Percentiles rank a stretch among this genome's conserved stretches.
Conservation (phyloP, 805 yeast genomes). For the Lipomyces sp. region DNA sequence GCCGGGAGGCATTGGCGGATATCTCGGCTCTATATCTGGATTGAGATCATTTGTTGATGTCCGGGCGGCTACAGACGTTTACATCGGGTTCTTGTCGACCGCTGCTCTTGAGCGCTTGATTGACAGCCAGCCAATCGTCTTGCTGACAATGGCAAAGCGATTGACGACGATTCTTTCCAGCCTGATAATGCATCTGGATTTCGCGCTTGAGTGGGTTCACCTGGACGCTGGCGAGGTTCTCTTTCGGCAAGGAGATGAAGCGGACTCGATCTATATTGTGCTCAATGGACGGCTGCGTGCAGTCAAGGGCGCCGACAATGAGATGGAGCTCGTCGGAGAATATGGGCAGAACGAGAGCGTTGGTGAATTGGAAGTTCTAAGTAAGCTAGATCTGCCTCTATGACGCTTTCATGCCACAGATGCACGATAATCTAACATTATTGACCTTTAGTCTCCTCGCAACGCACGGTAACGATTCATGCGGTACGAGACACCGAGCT, state of each 20-base stretch:
- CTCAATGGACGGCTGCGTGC: conserved; percentile 84
- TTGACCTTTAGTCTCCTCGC: conserved; percentile 41
- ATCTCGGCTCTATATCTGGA: conserved; percentile 74
- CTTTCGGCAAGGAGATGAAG: conserved; percentile 77
- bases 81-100: conserved; percentile 70
- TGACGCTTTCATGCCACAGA: too few species aligned
- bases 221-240: conserved; percentile 79
- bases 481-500: conserved; percentile 93
- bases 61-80: conserved; percentile 56
- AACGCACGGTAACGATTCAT: conserved; percentile 64
- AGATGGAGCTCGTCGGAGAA: conserved; percentile 55
- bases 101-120: conserved; percentile 59
- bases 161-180: conserved; percentile 64
- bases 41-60: conserved; percentile 73
- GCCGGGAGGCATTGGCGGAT: conserved; percentile 85
- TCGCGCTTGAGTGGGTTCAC: conserved; percentile 93
- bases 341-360: conserved; percentile 91
- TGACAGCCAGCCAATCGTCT: conserved; percentile 73
- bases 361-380: conserved; percentile 92
- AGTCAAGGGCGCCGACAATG: conserved; percentile 33
- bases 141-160: conserved; percentile 71
- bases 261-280: conserved; percentile 87
- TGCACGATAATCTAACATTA: not conserved
- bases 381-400: conserved; percentile 40
- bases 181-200: conserved; percentile 71